Percentiles rank a stretch among this genome's conserved stretches.
Evolutionary conservation across 2,329 filamentous ascomycete species (phyloP).

Genomic region (Ophiobolus disseminans): DNA sequence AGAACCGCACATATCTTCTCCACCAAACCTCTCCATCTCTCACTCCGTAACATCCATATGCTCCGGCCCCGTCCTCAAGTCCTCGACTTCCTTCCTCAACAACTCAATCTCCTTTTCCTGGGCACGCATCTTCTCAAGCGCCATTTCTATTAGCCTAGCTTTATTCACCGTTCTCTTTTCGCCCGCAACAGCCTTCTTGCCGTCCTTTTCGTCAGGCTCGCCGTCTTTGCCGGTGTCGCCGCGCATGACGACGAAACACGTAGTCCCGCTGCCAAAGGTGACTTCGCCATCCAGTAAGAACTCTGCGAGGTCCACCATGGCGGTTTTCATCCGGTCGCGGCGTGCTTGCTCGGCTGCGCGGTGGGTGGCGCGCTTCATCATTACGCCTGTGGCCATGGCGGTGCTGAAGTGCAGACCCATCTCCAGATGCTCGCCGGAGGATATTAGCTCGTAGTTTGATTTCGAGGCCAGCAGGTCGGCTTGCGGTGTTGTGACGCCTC

Average conservation of each 20-base stretch:
- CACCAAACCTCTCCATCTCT: too few species aligned
- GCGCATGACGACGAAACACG: slow-evolving; percentile 39
- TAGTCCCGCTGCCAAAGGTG: slow-evolving; percentile 39
- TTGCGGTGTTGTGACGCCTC: slow-evolving; percentile 35
- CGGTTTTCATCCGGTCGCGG: slow-evolving; percentile 40
- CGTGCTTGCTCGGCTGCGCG: slow-evolving; percentile 41
- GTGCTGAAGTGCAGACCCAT: slow-evolving; percentile 43
- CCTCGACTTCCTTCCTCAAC: slow-evolving; percentile 34
- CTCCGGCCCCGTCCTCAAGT: slow-evolving; percentile 21
- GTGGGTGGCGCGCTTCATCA: slow-evolving; percentile 43
- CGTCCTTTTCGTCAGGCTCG: slow-evolving; percentile 8
- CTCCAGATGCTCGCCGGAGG: slow-evolving; percentile 37
- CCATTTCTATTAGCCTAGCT: slow-evolving; percentile 39
- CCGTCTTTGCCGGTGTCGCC: slow-evolving; percentile 16
- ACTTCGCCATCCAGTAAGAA: slow-evolving; percentile 40
- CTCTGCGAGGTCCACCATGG: slow-evolving; percentile 41
- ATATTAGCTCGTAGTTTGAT: slow-evolving; percentile 41
- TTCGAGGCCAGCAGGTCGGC: slow-evolving; percentile 39
- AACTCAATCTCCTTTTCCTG: slow-evolving; percentile 39
- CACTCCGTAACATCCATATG: slow-evolving; percentile 34
- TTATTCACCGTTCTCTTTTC: slow-evolving; percentile 43
- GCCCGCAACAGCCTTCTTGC: slow-evolving; percentile 15
- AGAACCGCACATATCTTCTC: slow-evolving; percentile 13
- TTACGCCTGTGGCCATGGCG: slow-evolving; percentile 41
- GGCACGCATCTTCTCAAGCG: slow-evolving; percentile 39